Evolutionary conservation across 345 rosid genomes (phyloP), one percentile per base, ranked within the genome.

Genomic region (Camelina laxa): DNA sequence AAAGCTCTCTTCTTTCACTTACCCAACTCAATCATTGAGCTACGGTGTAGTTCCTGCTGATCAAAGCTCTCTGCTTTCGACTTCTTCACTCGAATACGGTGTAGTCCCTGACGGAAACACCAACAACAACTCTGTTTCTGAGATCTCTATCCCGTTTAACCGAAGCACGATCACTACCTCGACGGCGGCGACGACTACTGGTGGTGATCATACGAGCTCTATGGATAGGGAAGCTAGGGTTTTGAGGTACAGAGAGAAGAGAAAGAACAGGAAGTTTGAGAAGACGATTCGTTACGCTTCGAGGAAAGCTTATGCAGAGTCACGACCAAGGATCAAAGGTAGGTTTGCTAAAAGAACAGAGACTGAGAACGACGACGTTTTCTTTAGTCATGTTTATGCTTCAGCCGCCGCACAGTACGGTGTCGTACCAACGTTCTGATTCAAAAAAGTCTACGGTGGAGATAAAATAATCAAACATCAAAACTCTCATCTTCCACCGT

Each of bases 211-310:
- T 36, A 41, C 85, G 24, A 53, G 50, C 67, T 45, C 54, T 2
- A 53, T 65, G 61, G 92, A 95, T 70, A 84, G 99, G 20, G 96
- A 95, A 62, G 99, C 99, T 4, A 85, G 96, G 76, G 98, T 94
- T 50, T 49, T 87, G 70, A 82, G 98, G 89, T 94, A 91, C 89
- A 84, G 97, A 72, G 98, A 94, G 88, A 94, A 91, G 88, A 80
- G 97, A 53, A 94, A 94, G 92, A 94, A 87, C 82, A 75, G 98
- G 27, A 94, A 91, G 63, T 94, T 94, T 75, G 97, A 91, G 91
- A 94, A 94, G 81, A 94, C 98, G 13, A 91, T 94, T 14, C 87
- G 98, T 36, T 94, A 94, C 80, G 97, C 96, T 7, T 94, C 98
- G 0, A 81, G 98, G 13, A 90, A 94, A 79, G 98, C 97, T 0